phyloP scores from a whole-genome alignment of 305 asterid species.

The Plantago lanceolata region DNA sequence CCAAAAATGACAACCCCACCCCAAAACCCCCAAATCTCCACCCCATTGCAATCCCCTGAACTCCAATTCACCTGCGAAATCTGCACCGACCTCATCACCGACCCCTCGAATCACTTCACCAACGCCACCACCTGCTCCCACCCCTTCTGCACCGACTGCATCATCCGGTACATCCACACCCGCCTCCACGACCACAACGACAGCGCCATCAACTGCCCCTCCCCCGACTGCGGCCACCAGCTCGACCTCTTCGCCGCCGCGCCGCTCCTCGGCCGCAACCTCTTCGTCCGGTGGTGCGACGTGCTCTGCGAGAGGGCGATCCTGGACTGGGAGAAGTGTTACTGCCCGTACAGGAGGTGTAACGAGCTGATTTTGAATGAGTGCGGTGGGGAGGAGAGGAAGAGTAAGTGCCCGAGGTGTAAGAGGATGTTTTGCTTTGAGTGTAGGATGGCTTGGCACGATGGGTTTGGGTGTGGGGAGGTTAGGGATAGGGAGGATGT shows the following conservation, averaged over 20 bases:
- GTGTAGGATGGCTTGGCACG: constrained; percentile 42
- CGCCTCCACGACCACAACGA: not conserved
- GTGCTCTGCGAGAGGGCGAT: not conserved
- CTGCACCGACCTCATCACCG: no score
- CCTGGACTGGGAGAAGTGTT: constrained; percentile 26
- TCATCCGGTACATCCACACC: not conserved
- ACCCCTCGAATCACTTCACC: no score
- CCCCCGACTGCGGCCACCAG: not conserved
- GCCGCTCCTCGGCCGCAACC: not conserved
- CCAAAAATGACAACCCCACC: not conserved
- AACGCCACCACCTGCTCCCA: not conserved
- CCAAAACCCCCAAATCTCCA: not conserved
- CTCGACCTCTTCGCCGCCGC: not conserved
- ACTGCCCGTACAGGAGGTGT: constrained; percentile 56
- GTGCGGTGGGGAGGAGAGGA: constrained; percentile 38
- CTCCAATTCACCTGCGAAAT: no score
- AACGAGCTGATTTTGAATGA: constrained; percentile 52
- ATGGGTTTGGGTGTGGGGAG: constrained; percentile 41
- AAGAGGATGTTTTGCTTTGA: constrained; percentile 35
- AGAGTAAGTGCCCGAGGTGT: constrained; percentile 36
- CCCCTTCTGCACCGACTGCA: constrained; percentile 1
- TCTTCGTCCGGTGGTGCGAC: not conserved
- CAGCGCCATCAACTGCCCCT: not conserved
- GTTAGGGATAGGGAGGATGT: constrained; percentile 33
- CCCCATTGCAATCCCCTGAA: not conserved